phyloP scores from a whole-genome alignment of 306 rosid genomes.

The Benincasa hispida region DNA sequence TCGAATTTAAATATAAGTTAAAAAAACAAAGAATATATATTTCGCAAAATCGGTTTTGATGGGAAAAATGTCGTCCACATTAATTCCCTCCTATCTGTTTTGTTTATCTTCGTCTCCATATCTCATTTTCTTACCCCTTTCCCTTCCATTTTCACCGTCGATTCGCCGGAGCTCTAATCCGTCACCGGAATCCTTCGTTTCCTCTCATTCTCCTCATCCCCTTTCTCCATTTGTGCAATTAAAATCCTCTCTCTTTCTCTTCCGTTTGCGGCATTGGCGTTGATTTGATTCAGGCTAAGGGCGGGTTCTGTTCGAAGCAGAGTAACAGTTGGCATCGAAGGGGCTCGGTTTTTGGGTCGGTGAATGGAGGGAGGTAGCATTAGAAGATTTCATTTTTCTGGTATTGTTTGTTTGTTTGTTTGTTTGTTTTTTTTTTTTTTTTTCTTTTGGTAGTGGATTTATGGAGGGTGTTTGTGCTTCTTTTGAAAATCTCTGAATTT shows the following conservation, averaged over 20 bases:
- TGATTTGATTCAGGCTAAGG: neutral
- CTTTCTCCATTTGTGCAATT: neutral
- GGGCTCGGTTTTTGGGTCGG: conserved; percentile 66
- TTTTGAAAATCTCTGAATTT: neutral
- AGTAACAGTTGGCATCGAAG: conserved; percentile 54
- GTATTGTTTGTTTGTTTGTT: conserved; percentile 62
- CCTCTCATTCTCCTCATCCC: neutral
- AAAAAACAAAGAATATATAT: no score
- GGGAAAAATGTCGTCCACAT: neutral
- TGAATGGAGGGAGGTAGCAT: conserved; percentile 99
- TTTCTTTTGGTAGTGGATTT: neutral
- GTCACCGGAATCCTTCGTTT: conserved; percentile 28
- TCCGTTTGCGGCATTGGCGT: neutral
- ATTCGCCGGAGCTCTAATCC: conserved; percentile 72
- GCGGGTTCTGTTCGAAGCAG: conserved; percentile 19
- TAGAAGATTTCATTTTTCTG: conserved; percentile 79
- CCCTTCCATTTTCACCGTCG: conserved; percentile 5
- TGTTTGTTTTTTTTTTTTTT: no score
- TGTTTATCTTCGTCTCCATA: conserved; percentile 4
- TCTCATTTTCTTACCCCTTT: neutral
- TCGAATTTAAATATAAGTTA: no score
- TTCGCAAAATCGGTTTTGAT: no score
- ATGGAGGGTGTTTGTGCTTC: neutral
- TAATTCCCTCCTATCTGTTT: conserved; percentile 1
- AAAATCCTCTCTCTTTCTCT: neutral